These are phyloP conservation scores for Psophocarpus tetragonolobus DNA, from an alignment of 306 rosid genomes.

Conservation along the genomic window DNA sequence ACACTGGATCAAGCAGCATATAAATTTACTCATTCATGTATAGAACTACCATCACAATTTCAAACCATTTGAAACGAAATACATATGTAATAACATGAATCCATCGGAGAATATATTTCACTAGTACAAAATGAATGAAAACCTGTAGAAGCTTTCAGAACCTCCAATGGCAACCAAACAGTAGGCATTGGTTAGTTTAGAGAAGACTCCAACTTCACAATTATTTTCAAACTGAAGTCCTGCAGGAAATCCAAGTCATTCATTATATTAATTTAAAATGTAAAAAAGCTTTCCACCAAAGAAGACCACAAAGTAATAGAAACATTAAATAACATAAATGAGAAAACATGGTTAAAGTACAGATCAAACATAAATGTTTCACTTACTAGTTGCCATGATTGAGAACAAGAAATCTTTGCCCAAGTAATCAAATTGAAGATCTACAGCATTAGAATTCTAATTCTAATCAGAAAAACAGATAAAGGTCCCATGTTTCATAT, in stretches of 20 bases:
- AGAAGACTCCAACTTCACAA: constrained; percentile 90
- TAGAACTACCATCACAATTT: background rate
- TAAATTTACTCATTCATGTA: background rate
- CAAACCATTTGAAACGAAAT: constrained; percentile 22
- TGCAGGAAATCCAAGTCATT: constrained; percentile 31
- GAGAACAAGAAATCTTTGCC: constrained; percentile 33
- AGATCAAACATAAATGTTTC: constrained; percentile 19
- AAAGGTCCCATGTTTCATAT: background rate
- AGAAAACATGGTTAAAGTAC: background rate
- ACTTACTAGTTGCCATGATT: constrained; percentile 60
- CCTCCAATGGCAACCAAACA: constrained; percentile 99
- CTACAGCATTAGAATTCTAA: constrained; percentile 4
- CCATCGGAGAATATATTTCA: background rate
- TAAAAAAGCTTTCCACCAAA: background rate
- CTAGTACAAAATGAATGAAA: background rate
- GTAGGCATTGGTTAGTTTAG: constrained; percentile 93
- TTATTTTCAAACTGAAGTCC: constrained; percentile 93
- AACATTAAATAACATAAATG: background rate
- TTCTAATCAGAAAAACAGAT: constrained; percentile 21
- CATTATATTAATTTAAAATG: constrained; percentile 3
- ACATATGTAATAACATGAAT: background rate
- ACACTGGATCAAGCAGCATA: constrained; percentile 47
- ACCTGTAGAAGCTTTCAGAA: constrained; percentile 93
- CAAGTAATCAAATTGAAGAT: constrained; percentile 29
- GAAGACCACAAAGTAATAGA: background rate